A percentile compares a stretch with the other conserved stretches of the same genome.
Conservation (phyloP, 176 grass and related monocot genomes). For the Areca catechu region DNA sequence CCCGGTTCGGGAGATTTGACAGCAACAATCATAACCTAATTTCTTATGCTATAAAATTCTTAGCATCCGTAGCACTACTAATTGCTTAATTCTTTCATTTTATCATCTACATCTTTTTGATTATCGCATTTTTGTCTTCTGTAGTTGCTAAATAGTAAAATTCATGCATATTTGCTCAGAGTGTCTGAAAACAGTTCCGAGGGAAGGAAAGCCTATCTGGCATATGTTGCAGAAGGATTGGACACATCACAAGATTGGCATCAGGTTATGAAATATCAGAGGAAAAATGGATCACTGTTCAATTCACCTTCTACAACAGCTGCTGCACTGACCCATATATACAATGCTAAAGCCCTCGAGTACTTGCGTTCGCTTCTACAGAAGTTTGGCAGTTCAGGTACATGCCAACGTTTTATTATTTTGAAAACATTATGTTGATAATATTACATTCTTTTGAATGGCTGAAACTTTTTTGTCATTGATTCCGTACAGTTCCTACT, state of each 20-base stretch:
- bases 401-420: neutral
- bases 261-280: conserved; percentile 51
- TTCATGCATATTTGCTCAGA: conserved; percentile 10
- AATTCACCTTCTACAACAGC: conserved; percentile 66
- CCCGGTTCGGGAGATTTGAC: no score
- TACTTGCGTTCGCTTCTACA: conserved; percentile 44
- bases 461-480: neutral
- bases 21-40: no score
- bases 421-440: neutral
- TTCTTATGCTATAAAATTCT: no score
- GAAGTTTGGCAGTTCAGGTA: conserved; percentile 56
- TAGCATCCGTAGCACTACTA: no score
- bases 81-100: no score
- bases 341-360: conserved; percentile 39
- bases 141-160: neutral
- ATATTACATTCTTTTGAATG: no score
- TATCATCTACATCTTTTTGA: no score
- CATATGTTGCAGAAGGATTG: conserved; percentile 64
- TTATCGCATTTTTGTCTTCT: neutral
- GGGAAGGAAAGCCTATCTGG: conserved; percentile 52
- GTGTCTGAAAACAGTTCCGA: conserved; percentile 24
- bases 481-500: conserved; percentile 32
- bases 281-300: conserved; percentile 64
- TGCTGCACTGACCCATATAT: conserved; percentile 27
- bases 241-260: conserved; percentile 36